Conservation (phyloP, 768 basidiomycete species). For the Leccinum subgranulosum region DNA sequence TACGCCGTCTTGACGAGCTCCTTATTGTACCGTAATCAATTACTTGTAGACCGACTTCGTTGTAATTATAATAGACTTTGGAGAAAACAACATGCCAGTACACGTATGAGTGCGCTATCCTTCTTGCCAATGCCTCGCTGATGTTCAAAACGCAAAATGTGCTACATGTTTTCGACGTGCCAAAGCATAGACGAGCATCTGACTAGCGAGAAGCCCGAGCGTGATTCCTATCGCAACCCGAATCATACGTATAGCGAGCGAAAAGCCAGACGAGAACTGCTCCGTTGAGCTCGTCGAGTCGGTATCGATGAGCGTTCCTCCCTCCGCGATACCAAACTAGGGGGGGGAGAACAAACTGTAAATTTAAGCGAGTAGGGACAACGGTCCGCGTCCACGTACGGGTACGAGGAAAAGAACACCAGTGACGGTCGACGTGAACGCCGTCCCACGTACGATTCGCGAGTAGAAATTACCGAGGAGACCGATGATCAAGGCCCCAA, state of each 20-base stretch:
- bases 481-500: conserved; percentile 76
- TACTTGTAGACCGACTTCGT: conserved; percentile 27
- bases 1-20: conserved; percentile 15
- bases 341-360: conserved; percentile 20
- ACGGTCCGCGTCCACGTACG: conserved; percentile 42
- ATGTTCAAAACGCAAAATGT: conserved; percentile 68
- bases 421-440: conserved; percentile 90
- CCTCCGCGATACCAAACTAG: conserved; percentile 79
- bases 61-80: conserved; percentile 32
- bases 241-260: conserved; percentile 79
- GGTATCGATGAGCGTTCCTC: conserved; percentile 59
- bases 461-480: conserved; percentile 82
- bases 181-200: conserved; percentile 71
- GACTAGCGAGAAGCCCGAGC: conserved; percentile 79
- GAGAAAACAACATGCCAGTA: conserved; percentile 3
- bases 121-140: not conserved
- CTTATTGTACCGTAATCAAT: conserved; percentile 28
- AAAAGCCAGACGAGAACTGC: conserved; percentile 74
- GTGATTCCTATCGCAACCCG: conserved; percentile 84
- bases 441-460: conserved; percentile 69
- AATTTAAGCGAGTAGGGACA: not conserved
- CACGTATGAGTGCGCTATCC: not conserved
- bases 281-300: conserved; percentile 50
- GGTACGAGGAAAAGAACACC: conserved; percentile 90
- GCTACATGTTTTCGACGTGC: conserved; percentile 70